These are phyloP conservation scores for Amoeboaphelidium protococcarum DNA, from an alignment of 371 early-diverging fungal genomes.

Conservation along the genomic window DNA sequence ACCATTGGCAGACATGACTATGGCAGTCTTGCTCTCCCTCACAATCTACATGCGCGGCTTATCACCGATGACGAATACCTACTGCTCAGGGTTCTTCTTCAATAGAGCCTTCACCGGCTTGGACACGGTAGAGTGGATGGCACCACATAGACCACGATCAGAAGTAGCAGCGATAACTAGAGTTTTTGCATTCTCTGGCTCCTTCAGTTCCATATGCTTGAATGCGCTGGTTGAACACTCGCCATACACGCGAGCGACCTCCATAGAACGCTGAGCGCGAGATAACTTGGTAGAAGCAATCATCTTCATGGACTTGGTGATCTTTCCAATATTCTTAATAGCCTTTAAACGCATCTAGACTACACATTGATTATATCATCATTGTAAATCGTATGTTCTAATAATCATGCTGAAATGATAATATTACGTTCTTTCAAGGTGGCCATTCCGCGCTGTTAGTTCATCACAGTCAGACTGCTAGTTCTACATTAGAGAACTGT, in stretches of 20 bases:
- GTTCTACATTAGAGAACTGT: not conserved
- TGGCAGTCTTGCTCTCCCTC: not conserved
- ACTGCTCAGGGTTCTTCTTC: constrained; percentile 20
- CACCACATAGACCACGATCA: constrained; percentile 96
- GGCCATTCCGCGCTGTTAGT: constrained; percentile 61
- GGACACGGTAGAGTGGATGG: constrained; percentile 85
- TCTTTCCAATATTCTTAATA: constrained; percentile 88
- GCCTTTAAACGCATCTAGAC: constrained; percentile 89
- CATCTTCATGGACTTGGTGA: constrained; percentile 99
- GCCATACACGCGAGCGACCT: constrained; percentile 65
- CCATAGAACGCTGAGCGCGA: constrained; percentile 84
- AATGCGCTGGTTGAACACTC: constrained; percentile 42
- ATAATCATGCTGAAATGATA: not conserved
- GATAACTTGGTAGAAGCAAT: constrained; percentile 96
- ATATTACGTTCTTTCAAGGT: constrained; percentile 63
- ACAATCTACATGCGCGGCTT: constrained; percentile 61
- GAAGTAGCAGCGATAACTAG: constrained; percentile 56
- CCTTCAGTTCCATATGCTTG: constrained; percentile 38
- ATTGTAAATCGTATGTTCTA: too few relatives aligned
- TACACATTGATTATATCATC: too few relatives aligned
- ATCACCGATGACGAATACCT: constrained; percentile 47
- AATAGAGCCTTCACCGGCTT: constrained; percentile 46
- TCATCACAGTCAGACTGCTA: not conserved
- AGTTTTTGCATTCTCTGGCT: constrained; percentile 22
- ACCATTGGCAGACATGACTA: not conserved